Percentiles rank a stretch among this genome's conserved stretches.
Evolutionary conservation across 2,329 filamentous ascomycete genomes (phyloP).

Genomic region (Cadophora luteo-olivacea): DNA sequence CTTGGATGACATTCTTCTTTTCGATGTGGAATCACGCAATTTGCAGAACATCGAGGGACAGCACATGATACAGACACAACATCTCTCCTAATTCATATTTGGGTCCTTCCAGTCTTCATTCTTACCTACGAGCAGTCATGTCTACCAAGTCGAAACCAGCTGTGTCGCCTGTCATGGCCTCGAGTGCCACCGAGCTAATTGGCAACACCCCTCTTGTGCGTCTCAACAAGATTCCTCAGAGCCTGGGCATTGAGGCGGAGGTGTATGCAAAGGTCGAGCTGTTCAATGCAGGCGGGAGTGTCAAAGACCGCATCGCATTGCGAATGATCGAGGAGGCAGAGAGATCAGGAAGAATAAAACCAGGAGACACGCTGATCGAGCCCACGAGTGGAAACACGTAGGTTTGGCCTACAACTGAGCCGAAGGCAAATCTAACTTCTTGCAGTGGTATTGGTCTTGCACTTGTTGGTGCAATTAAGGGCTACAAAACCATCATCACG

Average conservation of each 20-base stretch:
- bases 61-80: neutral
- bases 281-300: constrained; percentile 92
- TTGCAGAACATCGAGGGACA: neutral
- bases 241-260: constrained; percentile 84
- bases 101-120: neutral
- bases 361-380: constrained; percentile 96
- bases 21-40: neutral
- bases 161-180: constrained; percentile 44
- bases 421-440: constrained; percentile 39
- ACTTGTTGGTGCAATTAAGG: constrained; percentile 92
- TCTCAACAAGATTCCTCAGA: constrained; percentile 91
- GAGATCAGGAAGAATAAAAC: constrained; percentile 89
- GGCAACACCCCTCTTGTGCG: constrained; percentile 95
- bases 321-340: constrained; percentile 98
- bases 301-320: constrained; percentile 94
- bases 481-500: constrained; percentile 98
- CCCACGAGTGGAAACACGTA: constrained; percentile 95
- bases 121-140: constrained; percentile 20
- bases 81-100: neutral
- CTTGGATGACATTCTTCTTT: neutral
- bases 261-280: constrained; percentile 92
- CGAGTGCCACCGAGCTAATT: constrained; percentile 84
- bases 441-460: constrained; percentile 85
- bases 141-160: constrained; percentile 39
- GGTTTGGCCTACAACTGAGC: constrained; percentile 29